Evolutionary conservation across 257 asterid genomes (phyloP).

Genomic region (Leonotis leonurus): DNA sequence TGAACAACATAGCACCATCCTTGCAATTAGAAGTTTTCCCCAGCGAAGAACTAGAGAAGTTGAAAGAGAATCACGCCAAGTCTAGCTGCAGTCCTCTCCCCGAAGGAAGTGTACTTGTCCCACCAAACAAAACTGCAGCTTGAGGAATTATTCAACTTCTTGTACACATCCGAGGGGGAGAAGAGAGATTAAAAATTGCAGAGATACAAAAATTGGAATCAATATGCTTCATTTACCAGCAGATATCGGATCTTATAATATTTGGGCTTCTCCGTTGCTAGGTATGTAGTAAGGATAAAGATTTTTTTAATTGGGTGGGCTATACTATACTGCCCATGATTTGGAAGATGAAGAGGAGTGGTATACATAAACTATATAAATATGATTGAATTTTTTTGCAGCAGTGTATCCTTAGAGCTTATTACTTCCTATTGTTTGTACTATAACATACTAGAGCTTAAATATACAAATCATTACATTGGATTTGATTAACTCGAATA

Average conservation of each 20-base stretch:
- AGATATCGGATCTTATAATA: background rate
- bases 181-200: background rate
- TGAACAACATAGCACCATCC: conserved; percentile 57
- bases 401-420: conserved; percentile 19
- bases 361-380: conserved; percentile 5
- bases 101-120: conserved; percentile 47
- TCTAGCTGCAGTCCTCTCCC: conserved; percentile 39
- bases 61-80: conserved; percentile 37
- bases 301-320: conserved; percentile 7
- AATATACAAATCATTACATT: conserved; percentile 23
- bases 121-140: conserved; percentile 54
- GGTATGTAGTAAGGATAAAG: background rate
- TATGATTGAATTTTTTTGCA: conserved; percentile 20
- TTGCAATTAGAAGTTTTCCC: conserved; percentile 65
- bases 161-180: background rate
- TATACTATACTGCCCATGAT: background rate
- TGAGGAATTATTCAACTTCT: conserved; percentile 17
- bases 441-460: conserved; percentile 22
- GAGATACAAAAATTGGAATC: background rate
- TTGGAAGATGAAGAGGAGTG: conserved; percentile 8
- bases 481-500: conserved; percentile 19
- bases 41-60: conserved; percentile 52
- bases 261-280: background rate
- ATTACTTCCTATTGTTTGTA: conserved; percentile 26
- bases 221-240: background rate